These are phyloP conservation scores for Hypericum perforatum DNA, from an alignment of 345 rosid genomes.

Conservation along the genomic window DNA sequence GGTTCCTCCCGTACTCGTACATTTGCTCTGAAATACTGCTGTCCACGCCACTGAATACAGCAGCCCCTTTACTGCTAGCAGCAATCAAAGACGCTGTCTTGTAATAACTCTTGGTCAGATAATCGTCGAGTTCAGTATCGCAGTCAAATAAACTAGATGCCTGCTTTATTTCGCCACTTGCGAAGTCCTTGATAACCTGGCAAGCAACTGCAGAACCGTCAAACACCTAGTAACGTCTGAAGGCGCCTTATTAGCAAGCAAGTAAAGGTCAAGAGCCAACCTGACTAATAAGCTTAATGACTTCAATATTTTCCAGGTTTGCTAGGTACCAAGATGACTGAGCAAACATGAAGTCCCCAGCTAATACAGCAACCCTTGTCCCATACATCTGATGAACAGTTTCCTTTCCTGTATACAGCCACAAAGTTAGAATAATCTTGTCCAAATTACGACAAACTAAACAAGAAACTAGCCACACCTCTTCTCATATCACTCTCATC, in stretches of 20 bases:
- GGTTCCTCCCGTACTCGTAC: constrained; percentile 82
- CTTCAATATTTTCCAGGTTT: constrained; percentile 85
- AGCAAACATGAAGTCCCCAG: constrained; percentile 96
- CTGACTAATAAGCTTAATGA: constrained; percentile 95
- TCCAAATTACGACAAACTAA: neutral
- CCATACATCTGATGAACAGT: constrained; percentile 80
- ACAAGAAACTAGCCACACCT: constrained; percentile 32
- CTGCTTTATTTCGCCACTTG: constrained; percentile 97
- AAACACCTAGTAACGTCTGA: too few relatives aligned
- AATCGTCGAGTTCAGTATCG: constrained; percentile 63
- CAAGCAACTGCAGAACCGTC: neutral
- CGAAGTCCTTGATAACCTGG: constrained; percentile 96
- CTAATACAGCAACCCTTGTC: constrained; percentile 82
- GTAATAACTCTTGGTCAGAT: constrained; percentile 80
- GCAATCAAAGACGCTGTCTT: constrained; percentile 93
- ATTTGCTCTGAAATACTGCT: constrained; percentile 34
- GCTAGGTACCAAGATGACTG: constrained; percentile 98
- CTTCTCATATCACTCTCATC: constrained; percentile 92
- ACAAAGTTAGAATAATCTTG: neutral
- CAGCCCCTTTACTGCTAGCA: constrained; percentile 91
- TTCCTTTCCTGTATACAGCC: constrained; percentile 47
- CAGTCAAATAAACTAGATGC: constrained; percentile 88
- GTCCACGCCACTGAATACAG: constrained; percentile 72
- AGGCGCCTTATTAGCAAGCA: too few relatives aligned
- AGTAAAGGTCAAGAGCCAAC: too few relatives aligned